Conservation (phyloP, 1,139 yeast species). For the Arxiozyma telluris region DNA sequence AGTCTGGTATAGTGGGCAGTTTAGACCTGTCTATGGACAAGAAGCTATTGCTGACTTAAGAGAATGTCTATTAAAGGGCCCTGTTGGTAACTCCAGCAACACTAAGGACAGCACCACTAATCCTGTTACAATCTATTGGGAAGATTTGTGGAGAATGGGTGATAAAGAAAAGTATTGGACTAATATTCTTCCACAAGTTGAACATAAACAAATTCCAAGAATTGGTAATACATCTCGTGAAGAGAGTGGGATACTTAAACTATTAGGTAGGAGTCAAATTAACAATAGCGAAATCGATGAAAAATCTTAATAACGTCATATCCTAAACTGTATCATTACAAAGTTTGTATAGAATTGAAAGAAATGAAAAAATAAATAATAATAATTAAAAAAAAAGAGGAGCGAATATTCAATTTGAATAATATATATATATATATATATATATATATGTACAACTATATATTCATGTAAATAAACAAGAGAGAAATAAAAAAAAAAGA, state of each 20-base stretch:
- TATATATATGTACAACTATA: not conserved
- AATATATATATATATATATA: not conserved
- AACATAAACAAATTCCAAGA: constrained; percentile 21
- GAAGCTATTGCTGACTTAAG: constrained; percentile 87
- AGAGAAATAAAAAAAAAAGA: not conserved
- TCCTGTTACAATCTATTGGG: constrained; percentile 57
- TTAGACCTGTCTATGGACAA: constrained; percentile 81
- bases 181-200: constrained; percentile 14
- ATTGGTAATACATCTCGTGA: constrained; percentile 26
- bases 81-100: constrained; percentile 23
- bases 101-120: constrained; percentile 5
- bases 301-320: not conserved
- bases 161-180: constrained; percentile 34
- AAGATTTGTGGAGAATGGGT: constrained; percentile 78
- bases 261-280: constrained; percentile 13
- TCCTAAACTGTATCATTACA: not conserved
- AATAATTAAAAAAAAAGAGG: no score
- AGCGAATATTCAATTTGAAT: not conserved
- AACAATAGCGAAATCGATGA: not conserved
- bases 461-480: constrained; percentile 1
- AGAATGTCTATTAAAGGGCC: constrained; percentile 52
- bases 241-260: constrained; percentile 26
- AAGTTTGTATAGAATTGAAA: no score
- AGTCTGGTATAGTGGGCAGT: constrained; percentile 79
- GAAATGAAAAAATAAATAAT: not conserved